Percentiles rank a stretch among this genome's conserved stretches.
These are phyloP conservation scores for Cicer chorassanicum DNA, from an alignment of 306 rosid genomes.

Conservation along the genomic window DNA sequence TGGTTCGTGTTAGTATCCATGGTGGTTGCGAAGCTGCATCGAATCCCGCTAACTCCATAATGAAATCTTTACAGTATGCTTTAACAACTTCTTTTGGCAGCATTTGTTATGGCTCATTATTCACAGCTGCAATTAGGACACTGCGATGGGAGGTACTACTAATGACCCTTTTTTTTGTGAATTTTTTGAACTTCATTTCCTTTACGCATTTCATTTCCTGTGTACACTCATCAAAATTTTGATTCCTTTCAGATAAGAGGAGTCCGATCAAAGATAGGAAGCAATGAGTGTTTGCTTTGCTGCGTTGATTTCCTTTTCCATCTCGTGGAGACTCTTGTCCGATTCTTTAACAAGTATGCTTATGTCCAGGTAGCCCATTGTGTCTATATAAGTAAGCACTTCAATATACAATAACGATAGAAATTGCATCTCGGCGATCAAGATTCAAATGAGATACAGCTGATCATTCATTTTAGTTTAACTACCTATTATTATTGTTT, in stretches of 20 bases:
- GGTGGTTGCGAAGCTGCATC: conserved; percentile 73
- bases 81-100: conserved; percentile 97
- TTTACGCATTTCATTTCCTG: background rate
- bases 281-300: conserved; percentile 91
- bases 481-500: background rate
- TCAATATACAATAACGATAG: background rate
- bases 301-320: conserved; percentile 96
- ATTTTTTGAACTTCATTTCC: conserved; percentile 34
- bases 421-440: background rate
- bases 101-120: conserved; percentile 96
- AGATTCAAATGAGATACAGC: background rate
- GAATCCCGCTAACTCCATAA: conserved; percentile 66
- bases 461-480: background rate
- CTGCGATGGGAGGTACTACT: conserved; percentile 90
- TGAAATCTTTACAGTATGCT: conserved; percentile 72
- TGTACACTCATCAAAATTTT: conserved; percentile 20
- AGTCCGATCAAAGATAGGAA: conserved; percentile 90
- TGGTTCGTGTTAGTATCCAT: conserved; percentile 80
- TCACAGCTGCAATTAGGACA: conserved; percentile 94
- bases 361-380: conserved; percentile 80
- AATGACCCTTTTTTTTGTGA: conserved; percentile 31
- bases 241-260: conserved; percentile 77
- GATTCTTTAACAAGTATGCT: conserved; percentile 97
- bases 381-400: conserved; percentile 22
- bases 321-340: conserved; percentile 96